Conservation (phyloP, 495 filamentous ascomycete genomes). For the Tetracladium setigerum region DNA sequence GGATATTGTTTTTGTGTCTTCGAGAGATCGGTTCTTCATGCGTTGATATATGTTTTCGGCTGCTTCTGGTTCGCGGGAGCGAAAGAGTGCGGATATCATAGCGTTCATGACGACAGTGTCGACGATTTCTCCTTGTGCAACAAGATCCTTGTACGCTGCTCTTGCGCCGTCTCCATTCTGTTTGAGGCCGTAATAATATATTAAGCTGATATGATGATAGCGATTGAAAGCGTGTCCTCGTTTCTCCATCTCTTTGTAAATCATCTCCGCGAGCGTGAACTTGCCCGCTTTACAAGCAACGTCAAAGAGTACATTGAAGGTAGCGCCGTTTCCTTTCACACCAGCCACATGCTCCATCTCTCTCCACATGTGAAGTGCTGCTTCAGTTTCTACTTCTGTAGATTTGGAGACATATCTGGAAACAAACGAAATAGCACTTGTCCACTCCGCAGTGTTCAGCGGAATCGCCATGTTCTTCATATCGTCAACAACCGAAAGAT, state of each 20-base stretch:
- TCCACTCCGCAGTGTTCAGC: constrained; percentile 66
- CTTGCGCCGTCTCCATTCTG: constrained; percentile 61
- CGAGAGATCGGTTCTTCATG: constrained; percentile 59
- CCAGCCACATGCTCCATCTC: constrained; percentile 75
- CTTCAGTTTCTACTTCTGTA: constrained; percentile 54
- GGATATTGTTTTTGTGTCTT: constrained; percentile 22
- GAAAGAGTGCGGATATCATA: constrained; percentile 69
- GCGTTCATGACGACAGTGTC: constrained; percentile 84
- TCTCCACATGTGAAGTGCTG: constrained; percentile 75
- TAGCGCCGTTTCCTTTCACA: constrained; percentile 56
- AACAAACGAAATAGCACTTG: constrained; percentile 69
- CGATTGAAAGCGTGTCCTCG: constrained; percentile 60
- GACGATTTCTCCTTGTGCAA: constrained; percentile 75
- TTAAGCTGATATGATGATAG: constrained; percentile 67
- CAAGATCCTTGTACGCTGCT: constrained; percentile 64
- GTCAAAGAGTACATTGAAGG: constrained; percentile 90
- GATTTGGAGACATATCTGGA: constrained; percentile 59
- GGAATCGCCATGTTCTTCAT: constrained; percentile 60
- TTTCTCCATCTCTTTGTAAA: constrained; percentile 69
- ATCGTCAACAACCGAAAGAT: constrained; percentile 76
- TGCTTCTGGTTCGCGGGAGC: constrained; percentile 58
- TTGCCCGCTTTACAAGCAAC: constrained; percentile 78
- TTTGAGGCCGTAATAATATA: constrained; percentile 73
- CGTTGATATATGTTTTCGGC: constrained; percentile 73
- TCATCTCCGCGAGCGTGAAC: constrained; percentile 71